Evolutionary conservation across 371 early-diverging fungal genomes (phyloP).

Genomic region (Chytridium lagenaria): DNA sequence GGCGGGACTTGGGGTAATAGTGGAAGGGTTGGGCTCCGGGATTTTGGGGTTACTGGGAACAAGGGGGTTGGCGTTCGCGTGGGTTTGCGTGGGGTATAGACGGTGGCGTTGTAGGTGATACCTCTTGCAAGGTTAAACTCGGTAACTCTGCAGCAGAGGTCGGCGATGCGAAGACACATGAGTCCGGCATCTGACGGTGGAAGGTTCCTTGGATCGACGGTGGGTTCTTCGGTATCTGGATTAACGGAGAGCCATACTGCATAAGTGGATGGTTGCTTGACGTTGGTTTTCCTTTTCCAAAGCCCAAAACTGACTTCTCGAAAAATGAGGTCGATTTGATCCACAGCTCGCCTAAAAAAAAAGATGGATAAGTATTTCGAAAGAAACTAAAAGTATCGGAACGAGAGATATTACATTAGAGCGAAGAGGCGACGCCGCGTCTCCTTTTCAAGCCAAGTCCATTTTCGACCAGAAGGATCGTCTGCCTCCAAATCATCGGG

Average conservation of each 20-base stretch:
- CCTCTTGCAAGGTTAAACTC: slow-evolving; percentile 4
- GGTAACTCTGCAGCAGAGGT: background rate
- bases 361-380: too few relatives aligned
- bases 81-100: background rate
- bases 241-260: background rate
- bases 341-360: background rate
- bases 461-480: background rate
- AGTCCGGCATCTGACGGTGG: background rate
- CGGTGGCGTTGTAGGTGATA: background rate
- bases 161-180: slow-evolving; percentile 1
- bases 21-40: background rate
- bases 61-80: slow-evolving; percentile 3
- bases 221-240: background rate
- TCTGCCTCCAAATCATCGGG: slow-evolving; percentile 11
- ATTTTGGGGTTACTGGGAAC: background rate
- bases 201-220: background rate
- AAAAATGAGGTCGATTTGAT: slow-evolving; percentile 8
- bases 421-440: slow-evolving; percentile 13
- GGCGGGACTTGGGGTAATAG: background rate
- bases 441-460: slow-evolving; percentile 18
- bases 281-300: background rate
- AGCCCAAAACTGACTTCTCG: slow-evolving; percentile 1
- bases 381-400: background rate
- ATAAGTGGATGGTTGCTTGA: slow-evolving; percentile 1
- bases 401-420: background rate